A percentile compares a stretch with the other conserved stretches of the same genome.
These are phyloP conservation scores for Manihot esculenta DNA, from an alignment of 441 rosid species.

Conservation along the genomic window DNA sequence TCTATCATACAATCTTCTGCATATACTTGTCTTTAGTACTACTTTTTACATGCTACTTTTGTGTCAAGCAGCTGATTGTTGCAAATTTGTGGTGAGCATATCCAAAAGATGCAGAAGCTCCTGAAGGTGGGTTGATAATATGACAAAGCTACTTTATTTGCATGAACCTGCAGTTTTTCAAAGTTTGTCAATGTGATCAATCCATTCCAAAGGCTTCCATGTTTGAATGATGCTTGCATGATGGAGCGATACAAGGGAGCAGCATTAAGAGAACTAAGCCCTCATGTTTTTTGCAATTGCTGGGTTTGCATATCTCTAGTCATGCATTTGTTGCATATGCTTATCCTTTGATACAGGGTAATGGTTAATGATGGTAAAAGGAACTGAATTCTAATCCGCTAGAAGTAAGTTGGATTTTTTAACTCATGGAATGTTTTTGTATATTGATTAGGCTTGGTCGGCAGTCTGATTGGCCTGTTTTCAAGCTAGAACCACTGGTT, in stretches of 20 bases:
- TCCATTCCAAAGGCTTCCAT: conserved; percentile 75
- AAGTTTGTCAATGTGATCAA: conserved; percentile 84
- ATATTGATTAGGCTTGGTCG: no score
- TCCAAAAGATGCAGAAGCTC: conserved; percentile 68
- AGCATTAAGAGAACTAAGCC: conserved; percentile 50
- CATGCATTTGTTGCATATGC: neutral
- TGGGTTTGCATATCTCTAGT: conserved; percentile 74
- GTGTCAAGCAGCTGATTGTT: conserved; percentile 45
- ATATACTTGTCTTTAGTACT: neutral
- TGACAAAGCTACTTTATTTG: conserved; percentile 76
- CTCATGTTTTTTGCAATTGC: conserved; percentile 91
- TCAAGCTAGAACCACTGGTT: neutral
- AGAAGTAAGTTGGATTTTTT: conserved; percentile 64
- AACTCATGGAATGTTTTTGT: neutral
- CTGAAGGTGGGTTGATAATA: conserved; percentile 79
- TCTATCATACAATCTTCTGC: neutral
- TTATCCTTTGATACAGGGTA: conserved; percentile 43
- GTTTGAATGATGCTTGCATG: conserved; percentile 44
- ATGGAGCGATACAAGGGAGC: conserved; percentile 74
- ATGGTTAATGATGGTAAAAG: conserved; percentile 78
- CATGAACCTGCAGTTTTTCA: conserved; percentile 85
- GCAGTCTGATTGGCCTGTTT: no score
- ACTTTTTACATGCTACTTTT: neutral
- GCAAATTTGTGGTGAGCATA: conserved; percentile 50
- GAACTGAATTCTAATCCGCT: conserved; percentile 90